These are phyloP conservation scores for Eimeria praecox DNA, from an alignment of 169 alveolate genomes.

Conservation along the genomic window DNA sequence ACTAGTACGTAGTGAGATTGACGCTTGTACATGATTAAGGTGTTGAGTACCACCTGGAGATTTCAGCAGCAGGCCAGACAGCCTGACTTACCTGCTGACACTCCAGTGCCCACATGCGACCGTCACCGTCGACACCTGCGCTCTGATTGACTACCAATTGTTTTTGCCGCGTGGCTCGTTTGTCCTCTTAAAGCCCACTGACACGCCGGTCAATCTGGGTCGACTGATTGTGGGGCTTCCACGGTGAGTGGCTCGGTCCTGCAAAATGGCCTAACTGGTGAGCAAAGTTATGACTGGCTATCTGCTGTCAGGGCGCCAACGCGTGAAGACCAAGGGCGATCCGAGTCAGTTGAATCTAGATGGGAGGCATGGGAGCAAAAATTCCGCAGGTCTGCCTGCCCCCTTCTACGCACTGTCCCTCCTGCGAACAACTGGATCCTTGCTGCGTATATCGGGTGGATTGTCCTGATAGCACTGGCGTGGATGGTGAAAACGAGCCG, in stretches of 20 bases:
- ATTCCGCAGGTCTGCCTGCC: not conserved
- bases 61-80: slow-evolving; percentile 7
- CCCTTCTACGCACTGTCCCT: not conserved
- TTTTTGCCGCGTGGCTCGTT: slow-evolving; percentile 28
- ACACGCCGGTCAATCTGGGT: slow-evolving; percentile 56
- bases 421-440: not conserved
- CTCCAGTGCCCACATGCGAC: slow-evolving; percentile 51
- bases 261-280: not conserved
- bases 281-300: not conserved
- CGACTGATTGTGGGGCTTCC: not conserved
- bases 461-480: slow-evolving; percentile 19
- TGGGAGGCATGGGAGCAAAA: slow-evolving; percentile 36
- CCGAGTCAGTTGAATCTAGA: not conserved
- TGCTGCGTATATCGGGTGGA: slow-evolving; percentile 52
- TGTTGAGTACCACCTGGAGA: not conserved
- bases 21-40: not conserved
- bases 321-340: not conserved
- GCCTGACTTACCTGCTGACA: slow-evolving; percentile 33
- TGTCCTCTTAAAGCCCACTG: slow-evolving; percentile 39
- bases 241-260: not conserved
- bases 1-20: slow-evolving; percentile 14
- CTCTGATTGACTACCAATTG: not conserved
- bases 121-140: slow-evolving; percentile 23
- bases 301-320: slow-evolving; percentile 20
- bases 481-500: slow-evolving; percentile 34